Evolutionary conservation across 2,329 filamentous ascomycete genomes (phyloP).

Genomic region (Ascomycota sp.): DNA sequence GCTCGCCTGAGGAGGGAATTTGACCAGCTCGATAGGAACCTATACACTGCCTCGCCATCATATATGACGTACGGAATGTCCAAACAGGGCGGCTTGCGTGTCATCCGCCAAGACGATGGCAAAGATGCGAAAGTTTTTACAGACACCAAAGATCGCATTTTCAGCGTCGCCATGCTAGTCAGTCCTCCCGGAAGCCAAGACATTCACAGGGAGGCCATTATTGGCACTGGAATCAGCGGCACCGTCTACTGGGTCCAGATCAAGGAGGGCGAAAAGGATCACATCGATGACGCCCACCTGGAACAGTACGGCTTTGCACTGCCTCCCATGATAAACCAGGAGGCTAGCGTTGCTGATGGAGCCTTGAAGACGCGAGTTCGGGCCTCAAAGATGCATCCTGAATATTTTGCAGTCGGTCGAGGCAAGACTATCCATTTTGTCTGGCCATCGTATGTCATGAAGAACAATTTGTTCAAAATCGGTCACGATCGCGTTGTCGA

Average conservation of each 20-base stretch:
- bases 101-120: conserved; percentile 88
- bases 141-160: conserved; percentile 79
- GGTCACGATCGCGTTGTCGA: conserved; percentile 54
- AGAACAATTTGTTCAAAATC: conserved; percentile 41
- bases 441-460: conserved; percentile 42
- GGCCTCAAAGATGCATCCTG: conserved; percentile 69
- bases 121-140: conserved; percentile 83
- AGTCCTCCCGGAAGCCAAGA: conserved; percentile 34
- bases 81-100: conserved; percentile 77
- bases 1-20: conserved; percentile 93
- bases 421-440: conserved; percentile 93
- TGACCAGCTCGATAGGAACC: conserved; percentile 85
- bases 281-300: conserved; percentile 57
- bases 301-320: conserved; percentile 78
- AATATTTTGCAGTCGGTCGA: conserved; percentile 86
- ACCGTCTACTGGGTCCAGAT: conserved; percentile 91
- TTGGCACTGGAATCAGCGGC: conserved; percentile 85
- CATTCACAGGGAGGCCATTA: conserved; percentile 55
- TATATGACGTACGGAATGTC: conserved; percentile 92
- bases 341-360: conserved; percentile 79
- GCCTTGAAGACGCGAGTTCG: conserved; percentile 91
- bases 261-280: conserved; percentile 55
- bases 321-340: conserved; percentile 65
- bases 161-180: conserved; percentile 73
- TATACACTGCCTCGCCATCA: conserved; percentile 72